Conservation (phyloP, 2,329 filamentous ascomycete genomes). For the Exophiala alcalophila region DNA sequence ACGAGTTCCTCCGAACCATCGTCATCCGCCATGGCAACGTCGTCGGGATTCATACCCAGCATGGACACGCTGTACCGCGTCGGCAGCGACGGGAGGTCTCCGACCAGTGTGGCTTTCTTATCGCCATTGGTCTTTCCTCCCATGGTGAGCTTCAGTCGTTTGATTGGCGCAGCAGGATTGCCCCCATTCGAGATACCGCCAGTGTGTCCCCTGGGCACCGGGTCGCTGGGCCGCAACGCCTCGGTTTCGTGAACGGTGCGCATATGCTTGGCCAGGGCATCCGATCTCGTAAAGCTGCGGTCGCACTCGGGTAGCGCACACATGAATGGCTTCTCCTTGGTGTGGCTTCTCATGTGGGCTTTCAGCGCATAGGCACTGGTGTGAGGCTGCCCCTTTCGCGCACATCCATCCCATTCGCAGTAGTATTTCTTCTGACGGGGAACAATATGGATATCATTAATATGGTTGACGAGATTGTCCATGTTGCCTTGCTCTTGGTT, state of each 20-base stretch:
- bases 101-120: slow-evolving; percentile 21
- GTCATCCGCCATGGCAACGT: slow-evolving; percentile 33
- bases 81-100: slow-evolving; percentile 29
- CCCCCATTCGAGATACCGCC: slow-evolving; percentile 32
- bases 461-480: slow-evolving; percentile 76
- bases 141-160: slow-evolving; percentile 30
- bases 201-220: slow-evolving; percentile 41
- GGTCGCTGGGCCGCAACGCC: slow-evolving; percentile 68
- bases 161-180: slow-evolving; percentile 15
- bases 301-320: slow-evolving; percentile 96
- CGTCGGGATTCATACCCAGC: slow-evolving; percentile 29
- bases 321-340: slow-evolving; percentile 96
- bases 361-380: slow-evolving; percentile 94
- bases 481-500: slow-evolving; percentile 72
- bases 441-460: slow-evolving; percentile 92
- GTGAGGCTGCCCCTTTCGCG: slow-evolving; percentile 82
- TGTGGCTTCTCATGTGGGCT: slow-evolving; percentile 97
- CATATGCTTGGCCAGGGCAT: slow-evolving; percentile 97
- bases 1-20: slow-evolving; percentile 26
- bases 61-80: slow-evolving; percentile 18
- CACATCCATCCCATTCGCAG: slow-evolving; percentile 95
- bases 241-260: slow-evolving; percentile 97
- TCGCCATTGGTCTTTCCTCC: slow-evolving; percentile 27
- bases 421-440: slow-evolving; percentile 92
- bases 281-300: slow-evolving; percentile 90